phyloP scores from a whole-genome alignment of 495 filamentous ascomycete genomes.

The Xylaria palmicola region DNA sequence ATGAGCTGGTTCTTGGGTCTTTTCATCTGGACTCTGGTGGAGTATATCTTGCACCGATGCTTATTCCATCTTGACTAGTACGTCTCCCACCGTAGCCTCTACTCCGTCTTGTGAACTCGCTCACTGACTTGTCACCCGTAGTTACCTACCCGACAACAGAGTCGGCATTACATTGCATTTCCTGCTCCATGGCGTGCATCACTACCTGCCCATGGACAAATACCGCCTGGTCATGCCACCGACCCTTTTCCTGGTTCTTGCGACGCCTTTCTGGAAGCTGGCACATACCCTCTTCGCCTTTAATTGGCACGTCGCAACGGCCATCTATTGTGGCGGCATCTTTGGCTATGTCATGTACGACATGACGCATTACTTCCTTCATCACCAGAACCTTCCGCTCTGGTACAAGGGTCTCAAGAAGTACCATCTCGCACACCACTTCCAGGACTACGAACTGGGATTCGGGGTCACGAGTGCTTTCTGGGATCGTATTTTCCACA shows the following conservation, averaged over 20 bases:
- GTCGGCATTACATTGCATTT: slow-evolving; percentile 90
- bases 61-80: slow-evolving; percentile 94
- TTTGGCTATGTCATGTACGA: slow-evolving; percentile 98
- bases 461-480: slow-evolving; percentile 98
- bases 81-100: slow-evolving; percentile 25
- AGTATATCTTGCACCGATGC: slow-evolving; percentile 87
- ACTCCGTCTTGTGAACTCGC: neutral
- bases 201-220: slow-evolving; percentile 98
- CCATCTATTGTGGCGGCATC: slow-evolving; percentile 83
- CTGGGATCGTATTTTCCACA: slow-evolving; percentile 93
- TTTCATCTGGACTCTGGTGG: slow-evolving; percentile 81
- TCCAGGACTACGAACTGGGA: slow-evolving; percentile 94
- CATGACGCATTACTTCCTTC: slow-evolving; percentile 98
- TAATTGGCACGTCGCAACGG: slow-evolving; percentile 76
- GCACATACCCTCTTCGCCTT: slow-evolving; percentile 81
- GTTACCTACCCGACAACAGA: slow-evolving; percentile 88
- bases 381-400: slow-evolving; percentile 85
- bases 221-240: slow-evolving; percentile 98
- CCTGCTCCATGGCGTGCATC: slow-evolving; percentile 93
- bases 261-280: slow-evolving; percentile 89
- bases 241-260: slow-evolving; percentile 79
- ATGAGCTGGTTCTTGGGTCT: slow-evolving; percentile 66
- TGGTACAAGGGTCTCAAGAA: slow-evolving; percentile 93
- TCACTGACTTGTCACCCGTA: slow-evolving; percentile 33
- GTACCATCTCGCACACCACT: slow-evolving; percentile 95